A percentile compares a stretch with the other conserved stretches of the same genome.
Conservation (phyloP, 2,329 filamentous ascomycete species). For the Myriosclerotinia curreyana region DNA sequence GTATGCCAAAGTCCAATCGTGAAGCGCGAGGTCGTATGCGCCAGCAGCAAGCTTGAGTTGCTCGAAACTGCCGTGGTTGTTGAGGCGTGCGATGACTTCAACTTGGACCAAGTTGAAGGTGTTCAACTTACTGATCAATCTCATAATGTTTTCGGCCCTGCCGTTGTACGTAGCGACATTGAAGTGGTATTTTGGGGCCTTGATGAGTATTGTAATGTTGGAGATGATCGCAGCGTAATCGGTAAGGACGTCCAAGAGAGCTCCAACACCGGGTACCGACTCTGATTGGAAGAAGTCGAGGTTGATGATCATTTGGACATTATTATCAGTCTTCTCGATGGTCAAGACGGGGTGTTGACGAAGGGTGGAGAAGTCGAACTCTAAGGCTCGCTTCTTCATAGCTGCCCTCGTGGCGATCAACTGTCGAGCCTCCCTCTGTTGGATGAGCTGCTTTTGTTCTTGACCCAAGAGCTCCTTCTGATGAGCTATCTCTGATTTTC, state of each 20-base stretch:
- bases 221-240: neutral
- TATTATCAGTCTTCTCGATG: neutral
- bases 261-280: neutral
- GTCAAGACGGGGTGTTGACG: neutral
- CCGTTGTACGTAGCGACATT: neutral
- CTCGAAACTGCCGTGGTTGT: neutral
- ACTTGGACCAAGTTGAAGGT: neutral
- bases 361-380: neutral
- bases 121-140: neutral
- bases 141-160: neutral
- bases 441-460: too few species aligned
- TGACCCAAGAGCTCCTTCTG: neutral
- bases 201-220: neutral
- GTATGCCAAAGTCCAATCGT: neutral
- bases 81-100: neutral
- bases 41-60: neutral
- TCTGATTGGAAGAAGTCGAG: neutral
- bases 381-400: neutral
- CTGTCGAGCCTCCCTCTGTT: neutral
- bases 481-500: neutral
- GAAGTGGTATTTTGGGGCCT: neutral
- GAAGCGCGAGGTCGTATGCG: neutral
- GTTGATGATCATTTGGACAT: neutral
- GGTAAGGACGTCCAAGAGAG: neutral
- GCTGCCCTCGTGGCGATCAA: neutral